A percentile compares a stretch with the other conserved stretches of the same genome.
Evolutionary conservation across 2,329 filamentous ascomycete species (phyloP).

Genomic region (Amauroascus niger): DNA sequence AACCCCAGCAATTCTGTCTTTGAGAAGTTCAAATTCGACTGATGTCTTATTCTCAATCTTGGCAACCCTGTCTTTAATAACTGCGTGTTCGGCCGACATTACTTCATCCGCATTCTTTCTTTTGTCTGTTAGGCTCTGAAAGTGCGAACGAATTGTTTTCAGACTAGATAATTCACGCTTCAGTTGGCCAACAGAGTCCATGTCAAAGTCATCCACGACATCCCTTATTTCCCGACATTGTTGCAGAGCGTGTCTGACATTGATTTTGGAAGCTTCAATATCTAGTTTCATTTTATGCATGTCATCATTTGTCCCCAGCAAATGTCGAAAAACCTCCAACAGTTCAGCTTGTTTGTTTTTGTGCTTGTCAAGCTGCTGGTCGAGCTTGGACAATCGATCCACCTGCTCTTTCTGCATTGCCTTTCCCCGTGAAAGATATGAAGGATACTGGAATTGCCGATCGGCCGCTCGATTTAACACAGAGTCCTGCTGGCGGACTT

Average conservation of each 20-base stretch:
- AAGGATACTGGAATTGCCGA: constrained; percentile 20
- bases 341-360: constrained; percentile 15
- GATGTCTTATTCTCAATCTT: not conserved
- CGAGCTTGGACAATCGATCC: constrained; percentile 19
- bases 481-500: constrained; percentile 24
- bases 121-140: not conserved
- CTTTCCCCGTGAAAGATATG: constrained; percentile 20
- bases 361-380: constrained; percentile 19
- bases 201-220: not conserved
- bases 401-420: constrained; percentile 18
- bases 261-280: not conserved
- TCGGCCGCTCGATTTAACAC: constrained; percentile 26
- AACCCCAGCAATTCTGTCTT: not conserved
- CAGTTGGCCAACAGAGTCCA: not conserved
- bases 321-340: not conserved
- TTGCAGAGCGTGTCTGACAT: not conserved
- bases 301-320: not conserved
- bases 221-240: not conserved
- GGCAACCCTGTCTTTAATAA: not conserved
- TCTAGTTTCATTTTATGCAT: not conserved
- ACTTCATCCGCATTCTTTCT: not conserved
- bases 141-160: not conserved
- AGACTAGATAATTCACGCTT: not conserved
- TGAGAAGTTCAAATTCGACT: not conserved
- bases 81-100: not conserved